Percentiles rank a stretch among this genome's conserved stretches.
These are phyloP conservation scores for Tolypocladium nubicola DNA, from an alignment of 2,329 filamentous ascomycete genomes.

Conservation along the genomic window DNA sequence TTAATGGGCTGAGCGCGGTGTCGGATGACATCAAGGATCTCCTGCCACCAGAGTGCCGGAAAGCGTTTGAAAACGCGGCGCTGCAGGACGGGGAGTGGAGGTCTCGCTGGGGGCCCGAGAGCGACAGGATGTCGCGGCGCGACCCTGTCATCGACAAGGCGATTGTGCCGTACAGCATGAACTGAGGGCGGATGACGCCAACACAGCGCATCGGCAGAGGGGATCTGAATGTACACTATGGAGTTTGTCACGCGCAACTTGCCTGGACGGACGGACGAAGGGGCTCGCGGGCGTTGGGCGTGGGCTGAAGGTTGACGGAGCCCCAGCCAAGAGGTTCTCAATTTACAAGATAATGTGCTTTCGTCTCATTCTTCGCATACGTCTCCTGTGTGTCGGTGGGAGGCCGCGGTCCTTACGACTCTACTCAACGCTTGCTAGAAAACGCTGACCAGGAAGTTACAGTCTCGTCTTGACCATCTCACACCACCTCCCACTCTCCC, in stretches of 20 bases:
- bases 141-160: conserved; percentile 53
- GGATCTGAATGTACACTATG: background rate
- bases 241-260: background rate
- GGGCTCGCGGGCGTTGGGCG: background rate
- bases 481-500: background rate
- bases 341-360: background rate
- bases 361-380: background rate
- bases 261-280: background rate
- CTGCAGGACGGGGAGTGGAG: conserved; percentile 62
- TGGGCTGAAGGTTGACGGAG: background rate
- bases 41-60: conserved; percentile 59
- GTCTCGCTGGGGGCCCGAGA: conserved; percentile 61
- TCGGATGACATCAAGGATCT: conserved; percentile 54
- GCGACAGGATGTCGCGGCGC: conserved; percentile 38
- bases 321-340: background rate
- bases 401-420: background rate
- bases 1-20: conserved; percentile 53
- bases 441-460: background rate
- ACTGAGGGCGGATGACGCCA: background rate
- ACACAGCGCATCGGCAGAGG: background rate
- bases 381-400: background rate
- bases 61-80: conserved; percentile 59
- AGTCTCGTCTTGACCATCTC: background rate
- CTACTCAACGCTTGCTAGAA: background rate
- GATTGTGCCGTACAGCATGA: conserved; percentile 47